phyloP scores from a whole-genome alignment of 2,329 filamentous ascomycete species.

The Apiospora saccharicola region DNA sequence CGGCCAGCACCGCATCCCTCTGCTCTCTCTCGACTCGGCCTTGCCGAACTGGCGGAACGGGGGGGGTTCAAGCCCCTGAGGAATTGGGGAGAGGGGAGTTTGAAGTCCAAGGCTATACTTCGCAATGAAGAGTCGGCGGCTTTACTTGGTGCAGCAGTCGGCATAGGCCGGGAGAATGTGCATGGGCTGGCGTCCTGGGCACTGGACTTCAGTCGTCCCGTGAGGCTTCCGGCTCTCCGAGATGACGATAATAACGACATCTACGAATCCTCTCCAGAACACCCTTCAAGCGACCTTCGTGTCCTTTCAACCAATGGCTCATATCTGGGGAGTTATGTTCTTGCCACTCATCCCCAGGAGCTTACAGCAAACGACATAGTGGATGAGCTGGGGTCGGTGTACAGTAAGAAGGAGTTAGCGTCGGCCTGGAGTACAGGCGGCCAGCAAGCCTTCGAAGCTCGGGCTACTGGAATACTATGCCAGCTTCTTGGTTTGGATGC shows the following conservation, averaged over 20 bases:
- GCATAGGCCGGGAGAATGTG: not conserved
- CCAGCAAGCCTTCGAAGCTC: not conserved
- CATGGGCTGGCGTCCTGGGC: not conserved
- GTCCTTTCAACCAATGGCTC: not conserved
- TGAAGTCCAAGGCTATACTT: not conserved
- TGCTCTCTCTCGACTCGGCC: not conserved
- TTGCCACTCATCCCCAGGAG: not conserved
- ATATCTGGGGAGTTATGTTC: not conserved
- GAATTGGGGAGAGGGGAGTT: not conserved
- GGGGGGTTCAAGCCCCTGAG: not conserved
- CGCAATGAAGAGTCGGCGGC: not conserved
- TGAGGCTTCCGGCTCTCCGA: not conserved
- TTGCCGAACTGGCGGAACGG: not conserved
- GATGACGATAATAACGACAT: too few species aligned
- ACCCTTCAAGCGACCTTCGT: not conserved
- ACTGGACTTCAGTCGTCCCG: not conserved
- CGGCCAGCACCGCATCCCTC: not conserved
- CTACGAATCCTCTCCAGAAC: not conserved
- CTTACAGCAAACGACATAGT: not conserved
- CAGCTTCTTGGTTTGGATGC: not conserved
- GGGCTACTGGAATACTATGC: not conserved
- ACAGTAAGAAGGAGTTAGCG: not conserved
- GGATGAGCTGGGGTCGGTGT: not conserved
- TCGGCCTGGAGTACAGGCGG: not conserved
- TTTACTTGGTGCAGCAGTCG: not conserved